Evolutionary conservation across 495 filamentous ascomycete species (phyloP).

Genomic region (Apiosordaria backusii): DNA sequence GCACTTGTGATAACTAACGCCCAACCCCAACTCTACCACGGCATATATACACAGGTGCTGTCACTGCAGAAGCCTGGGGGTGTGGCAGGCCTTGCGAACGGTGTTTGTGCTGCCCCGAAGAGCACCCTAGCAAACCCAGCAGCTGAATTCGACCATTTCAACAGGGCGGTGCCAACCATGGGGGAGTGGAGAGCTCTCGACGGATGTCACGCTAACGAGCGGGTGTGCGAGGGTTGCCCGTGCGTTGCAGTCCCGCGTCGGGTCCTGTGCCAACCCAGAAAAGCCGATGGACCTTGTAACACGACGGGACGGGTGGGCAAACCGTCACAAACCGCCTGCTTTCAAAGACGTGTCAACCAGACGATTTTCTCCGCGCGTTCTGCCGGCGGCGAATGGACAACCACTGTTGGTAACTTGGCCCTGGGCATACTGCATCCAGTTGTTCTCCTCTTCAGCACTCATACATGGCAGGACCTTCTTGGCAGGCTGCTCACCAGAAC

Average conservation of each 20-base stretch:
- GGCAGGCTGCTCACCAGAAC: too few relatives aligned
- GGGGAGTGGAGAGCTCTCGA: conserved; percentile 16
- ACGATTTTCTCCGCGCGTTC: not conserved
- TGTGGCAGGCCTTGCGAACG: not conserved
- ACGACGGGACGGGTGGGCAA: conserved; percentile 4
- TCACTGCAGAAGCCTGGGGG: not conserved
- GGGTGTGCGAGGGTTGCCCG: conserved; percentile 22
- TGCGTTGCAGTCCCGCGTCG: conserved; percentile 25
- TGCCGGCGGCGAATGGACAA: not conserved
- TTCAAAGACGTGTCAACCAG: not conserved
- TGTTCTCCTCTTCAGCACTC: not conserved
- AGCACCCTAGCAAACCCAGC: too few relatives aligned
- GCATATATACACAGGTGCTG: too few relatives aligned
- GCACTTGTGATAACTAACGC: not conserved
- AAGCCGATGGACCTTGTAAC: conserved; percentile 7
- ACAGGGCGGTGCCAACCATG: conserved; percentile 19
- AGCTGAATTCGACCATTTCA: not conserved
- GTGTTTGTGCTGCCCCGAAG: not conserved
- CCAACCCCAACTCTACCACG: not conserved
- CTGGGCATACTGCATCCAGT: not conserved
- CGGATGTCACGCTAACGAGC: conserved; percentile 18
- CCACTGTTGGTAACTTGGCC: not conserved
- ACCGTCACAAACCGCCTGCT: conserved; percentile 2
- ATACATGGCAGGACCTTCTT: not conserved
- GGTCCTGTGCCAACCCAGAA: conserved; percentile 15